A percentile compares a stretch with the other conserved stretches of the same genome.
These are phyloP conservation scores for Crithidia fasciculata DNA, from an alignment of 208 protist genomes.

Conservation along the genomic window DNA sequence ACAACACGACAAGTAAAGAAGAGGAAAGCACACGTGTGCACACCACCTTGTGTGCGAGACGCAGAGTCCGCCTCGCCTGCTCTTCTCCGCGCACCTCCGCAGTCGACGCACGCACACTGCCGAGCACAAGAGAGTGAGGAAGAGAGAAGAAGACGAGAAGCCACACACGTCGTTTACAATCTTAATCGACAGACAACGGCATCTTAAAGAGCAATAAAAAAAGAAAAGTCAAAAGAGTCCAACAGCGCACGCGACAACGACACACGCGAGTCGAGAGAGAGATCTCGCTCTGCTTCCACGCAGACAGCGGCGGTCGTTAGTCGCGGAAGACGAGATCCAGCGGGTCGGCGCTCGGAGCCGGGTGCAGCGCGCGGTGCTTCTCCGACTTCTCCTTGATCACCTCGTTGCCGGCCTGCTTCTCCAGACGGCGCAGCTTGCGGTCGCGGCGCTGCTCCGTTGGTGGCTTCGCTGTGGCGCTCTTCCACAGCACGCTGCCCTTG, in stretches of 20 bases:
- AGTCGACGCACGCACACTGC: too few relatives aligned
- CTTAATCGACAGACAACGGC: conserved; percentile 1
- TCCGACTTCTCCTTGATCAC: conserved; percentile 66
- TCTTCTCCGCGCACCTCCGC: too few relatives aligned
- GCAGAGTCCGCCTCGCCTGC: too few relatives aligned
- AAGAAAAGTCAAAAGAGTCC: background rate
- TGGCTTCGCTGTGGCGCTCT: conserved; percentile 74
- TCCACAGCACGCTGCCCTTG: conserved; percentile 94
- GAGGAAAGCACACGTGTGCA: too few relatives aligned
- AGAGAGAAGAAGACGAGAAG: too few relatives aligned
- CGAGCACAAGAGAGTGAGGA: too few relatives aligned
- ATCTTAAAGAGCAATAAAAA: background rate
- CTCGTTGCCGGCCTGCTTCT: conserved; percentile 75
- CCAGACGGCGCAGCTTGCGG: conserved; percentile 72
- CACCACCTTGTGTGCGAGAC: too few relatives aligned
- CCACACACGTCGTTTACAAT: too few relatives aligned
- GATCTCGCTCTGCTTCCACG: too few relatives aligned
- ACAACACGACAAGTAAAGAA: too few relatives aligned
- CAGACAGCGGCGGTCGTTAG: background rate
- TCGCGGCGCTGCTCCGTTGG: conserved; percentile 84
- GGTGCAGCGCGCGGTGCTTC: conserved; percentile 72
- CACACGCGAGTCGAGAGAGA: too few relatives aligned
- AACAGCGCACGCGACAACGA: background rate
- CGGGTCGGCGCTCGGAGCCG: conserved; percentile 57
- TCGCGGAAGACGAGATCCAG: conserved; percentile 77